Conservation (phyloP, 2,329 filamentous ascomycete genomes). For the Sporothrix variecibatus region DNA sequence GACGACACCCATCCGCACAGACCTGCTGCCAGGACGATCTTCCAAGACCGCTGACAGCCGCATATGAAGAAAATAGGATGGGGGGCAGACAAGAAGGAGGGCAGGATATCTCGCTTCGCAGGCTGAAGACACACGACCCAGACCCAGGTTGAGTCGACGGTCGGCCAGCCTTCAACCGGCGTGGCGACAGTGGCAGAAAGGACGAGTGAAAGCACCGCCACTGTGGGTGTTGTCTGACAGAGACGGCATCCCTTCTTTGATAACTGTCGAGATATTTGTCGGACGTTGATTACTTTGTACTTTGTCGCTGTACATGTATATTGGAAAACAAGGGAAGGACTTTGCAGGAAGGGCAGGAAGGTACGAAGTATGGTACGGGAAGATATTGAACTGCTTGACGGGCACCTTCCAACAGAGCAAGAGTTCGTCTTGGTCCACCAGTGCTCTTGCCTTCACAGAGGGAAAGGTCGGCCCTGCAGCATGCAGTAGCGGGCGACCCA, state of each 20-base stretch:
- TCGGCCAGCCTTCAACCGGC: not conserved
- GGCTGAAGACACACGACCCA: constrained; percentile 9
- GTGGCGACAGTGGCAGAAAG: not conserved
- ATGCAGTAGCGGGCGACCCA: not conserved
- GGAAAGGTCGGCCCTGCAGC: constrained; percentile 1
- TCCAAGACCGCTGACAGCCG: constrained; percentile 12
- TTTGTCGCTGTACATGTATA: not conserved
- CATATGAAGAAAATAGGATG: not conserved
- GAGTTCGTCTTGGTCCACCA: not conserved
- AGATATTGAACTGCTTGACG: not conserved
- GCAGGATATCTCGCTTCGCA: constrained; percentile 1
- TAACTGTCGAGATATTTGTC: not conserved
- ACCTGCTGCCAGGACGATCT: not conserved
- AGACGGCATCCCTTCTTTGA: not conserved
- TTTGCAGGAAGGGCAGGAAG: not conserved
- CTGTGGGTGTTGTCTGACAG: not conserved
- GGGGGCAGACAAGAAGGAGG: not conserved
- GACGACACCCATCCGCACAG: constrained; percentile 1
- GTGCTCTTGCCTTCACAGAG: not conserved
- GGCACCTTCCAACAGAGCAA: not conserved
- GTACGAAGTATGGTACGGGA: not conserved
- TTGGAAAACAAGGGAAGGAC: not conserved
- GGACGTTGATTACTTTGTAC: not conserved
- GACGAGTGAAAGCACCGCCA: not conserved
- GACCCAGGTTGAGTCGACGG: not conserved